Conservation (phyloP, 2,329 filamentous ascomycete genomes). For the Didymella pinodella region DNA sequence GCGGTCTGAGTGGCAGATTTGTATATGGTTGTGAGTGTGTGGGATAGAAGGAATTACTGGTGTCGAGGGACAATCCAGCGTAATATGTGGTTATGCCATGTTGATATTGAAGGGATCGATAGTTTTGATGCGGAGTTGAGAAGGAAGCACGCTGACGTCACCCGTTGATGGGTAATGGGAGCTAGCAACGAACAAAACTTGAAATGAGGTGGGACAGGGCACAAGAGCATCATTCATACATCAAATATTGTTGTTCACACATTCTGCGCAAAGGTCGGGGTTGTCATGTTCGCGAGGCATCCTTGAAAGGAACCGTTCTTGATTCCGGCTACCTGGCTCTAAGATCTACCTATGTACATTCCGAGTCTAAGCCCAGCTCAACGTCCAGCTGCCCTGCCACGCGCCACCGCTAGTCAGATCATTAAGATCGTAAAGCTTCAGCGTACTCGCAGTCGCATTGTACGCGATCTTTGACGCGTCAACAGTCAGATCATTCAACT, state of each 20-base stretch:
- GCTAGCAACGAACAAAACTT: slow-evolving; percentile 24
- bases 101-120: background rate
- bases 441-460: slow-evolving; percentile 56
- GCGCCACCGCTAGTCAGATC: slow-evolving; percentile 61
- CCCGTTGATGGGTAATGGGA: slow-evolving; percentile 25
- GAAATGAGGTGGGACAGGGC: slow-evolving; percentile 25
- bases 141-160: slow-evolving; percentile 30
- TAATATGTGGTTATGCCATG: slow-evolving; percentile 20
- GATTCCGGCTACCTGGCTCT: background rate
- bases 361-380: slow-evolving; percentile 58
- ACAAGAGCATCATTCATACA: slow-evolving; percentile 14
- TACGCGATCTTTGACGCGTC: slow-evolving; percentile 57
- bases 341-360: background rate
- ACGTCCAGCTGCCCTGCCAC: slow-evolving; percentile 65
- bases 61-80: slow-evolving; percentile 14
- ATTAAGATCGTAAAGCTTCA: slow-evolving; percentile 62
- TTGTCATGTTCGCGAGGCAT: background rate
- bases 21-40: background rate
- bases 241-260: slow-evolving; percentile 6
- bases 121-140: slow-evolving; percentile 17
- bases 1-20: background rate
- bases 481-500: slow-evolving; percentile 61
- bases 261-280: background rate
- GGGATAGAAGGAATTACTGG: background rate
- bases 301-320: background rate